phyloP scores from a whole-genome alignment of 306 rosid species.

The Pyrus betulifolia region DNA sequence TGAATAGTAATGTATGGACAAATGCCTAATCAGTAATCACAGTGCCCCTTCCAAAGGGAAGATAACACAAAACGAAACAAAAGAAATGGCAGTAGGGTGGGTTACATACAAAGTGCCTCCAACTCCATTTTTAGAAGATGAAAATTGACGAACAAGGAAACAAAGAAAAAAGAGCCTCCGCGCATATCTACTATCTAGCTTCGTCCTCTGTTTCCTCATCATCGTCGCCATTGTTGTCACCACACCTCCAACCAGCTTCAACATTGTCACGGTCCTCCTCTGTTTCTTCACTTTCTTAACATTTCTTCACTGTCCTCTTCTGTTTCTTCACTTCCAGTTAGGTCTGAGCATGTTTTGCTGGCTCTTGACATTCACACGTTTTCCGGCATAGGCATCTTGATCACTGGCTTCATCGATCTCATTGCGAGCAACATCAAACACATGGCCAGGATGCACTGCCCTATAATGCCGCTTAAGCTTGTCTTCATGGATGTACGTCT shows the following conservation, averaged over 20 bases:
- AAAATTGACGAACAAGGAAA: neutral
- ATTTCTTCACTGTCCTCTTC: no score
- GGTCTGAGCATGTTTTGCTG: conserved; percentile 74
- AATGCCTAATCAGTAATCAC: no score
- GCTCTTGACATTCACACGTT: conserved; percentile 50
- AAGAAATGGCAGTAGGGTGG: neutral
- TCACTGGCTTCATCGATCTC: conserved; percentile 93
- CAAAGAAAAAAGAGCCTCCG: neutral
- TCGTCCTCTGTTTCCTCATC: conserved; percentile 95
- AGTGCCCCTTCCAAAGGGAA: neutral
- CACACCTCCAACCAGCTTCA: conserved; percentile 88
- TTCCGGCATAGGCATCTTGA: conserved; percentile 64
- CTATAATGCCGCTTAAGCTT: conserved; percentile 88
- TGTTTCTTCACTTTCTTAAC: conserved; percentile 59
- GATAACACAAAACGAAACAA: neutral
- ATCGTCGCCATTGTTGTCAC: conserved; percentile 68
- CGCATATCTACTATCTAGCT: conserved; percentile 32
- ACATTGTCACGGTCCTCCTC: conserved; percentile 91
- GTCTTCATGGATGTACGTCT: conserved; percentile 90
- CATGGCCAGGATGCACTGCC: conserved; percentile 87
- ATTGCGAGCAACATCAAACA: conserved; percentile 65
- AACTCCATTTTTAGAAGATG: neutral
- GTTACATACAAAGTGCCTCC: neutral
- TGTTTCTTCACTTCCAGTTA: conserved; percentile 30
- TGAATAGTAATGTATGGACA: no score